Conservation (phyloP, 257 asterid genomes). For the Vinca minor region DNA sequence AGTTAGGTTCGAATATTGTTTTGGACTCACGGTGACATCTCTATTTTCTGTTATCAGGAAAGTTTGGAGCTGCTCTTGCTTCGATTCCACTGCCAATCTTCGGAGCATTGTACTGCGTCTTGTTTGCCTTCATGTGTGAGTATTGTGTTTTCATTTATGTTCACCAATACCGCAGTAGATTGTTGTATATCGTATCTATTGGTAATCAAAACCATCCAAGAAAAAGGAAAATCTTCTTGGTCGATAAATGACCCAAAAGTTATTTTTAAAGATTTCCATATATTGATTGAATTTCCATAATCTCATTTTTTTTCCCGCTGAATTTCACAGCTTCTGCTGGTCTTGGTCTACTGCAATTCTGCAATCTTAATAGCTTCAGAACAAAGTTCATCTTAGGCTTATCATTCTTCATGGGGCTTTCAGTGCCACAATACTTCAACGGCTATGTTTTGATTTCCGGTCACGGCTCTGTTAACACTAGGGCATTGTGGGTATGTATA, state of each 20-base stretch:
- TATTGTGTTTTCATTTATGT: not conserved
- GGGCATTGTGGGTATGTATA: slow-evolving; percentile 56
- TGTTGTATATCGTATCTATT: not conserved
- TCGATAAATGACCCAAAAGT: not conserved
- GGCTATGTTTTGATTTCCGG: slow-evolving; percentile 61
- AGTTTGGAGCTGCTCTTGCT: slow-evolving; percentile 84
- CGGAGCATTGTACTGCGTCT: slow-evolving; percentile 88
- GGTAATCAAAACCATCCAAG: too few species aligned
- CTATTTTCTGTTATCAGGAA: slow-evolving; percentile 44
- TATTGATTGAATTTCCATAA: not conserved
- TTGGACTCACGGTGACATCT: slow-evolving; percentile 10
- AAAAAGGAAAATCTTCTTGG: too few species aligned
- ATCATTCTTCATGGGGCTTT: slow-evolving; percentile 86
- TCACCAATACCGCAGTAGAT: not conserved
- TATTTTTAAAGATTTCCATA: not conserved
- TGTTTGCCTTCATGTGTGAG: slow-evolving; percentile 86
- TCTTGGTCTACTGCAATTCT: slow-evolving; percentile 70
- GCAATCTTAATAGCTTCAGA: slow-evolving; percentile 95
- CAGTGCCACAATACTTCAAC: slow-evolving; percentile 88
- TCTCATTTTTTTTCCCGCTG: too few species aligned
- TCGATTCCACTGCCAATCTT: slow-evolving; percentile 89
- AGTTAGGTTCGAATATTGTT: not conserved
- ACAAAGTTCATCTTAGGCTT: slow-evolving; percentile 76
- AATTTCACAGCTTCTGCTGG: slow-evolving; percentile 66
- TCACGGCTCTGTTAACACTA: slow-evolving; percentile 65